Base-by-base conservation (phyloP, 805 yeast species). In the Kurtzmaniella fragi region DNA sequence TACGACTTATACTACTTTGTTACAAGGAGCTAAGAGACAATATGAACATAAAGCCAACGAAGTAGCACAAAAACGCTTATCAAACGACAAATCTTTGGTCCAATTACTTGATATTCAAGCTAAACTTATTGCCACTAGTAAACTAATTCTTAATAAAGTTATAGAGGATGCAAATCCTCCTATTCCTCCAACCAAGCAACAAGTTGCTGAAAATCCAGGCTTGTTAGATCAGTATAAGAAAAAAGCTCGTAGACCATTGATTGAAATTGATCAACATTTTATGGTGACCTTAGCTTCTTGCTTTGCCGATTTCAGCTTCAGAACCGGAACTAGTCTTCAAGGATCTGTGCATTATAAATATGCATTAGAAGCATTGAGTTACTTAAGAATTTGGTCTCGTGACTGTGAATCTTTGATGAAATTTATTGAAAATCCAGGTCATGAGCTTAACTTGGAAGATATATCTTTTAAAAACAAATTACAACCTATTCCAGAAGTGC, bases 1-100 rank as follows among this genome's bases (percentile, higher is more conserved):
- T 14, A 65, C 60, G 31, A 61, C 73, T 1, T 68, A 64, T 32
- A 62, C 71, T 4, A 65, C 64, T 15, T 56, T 68, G 40, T 47
- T 68, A 16, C 54, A 61, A 35, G 74, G 74, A 2, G 35, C 59
- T 17, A 59, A 54, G 33, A 48, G 47, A 27, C 50, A 44, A 17
- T 41, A 6, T 32, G 40, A 45, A 5, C 17, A 33, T 26, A 34
- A 50, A n/a, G 51, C 54, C 12, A 46, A 48, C 3, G 26, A 15
- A 12, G 39, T 61, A 8, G 25, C 8, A 5, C 25, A 20, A 20
- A 20, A 20, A 20, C 25, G 25, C 25, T 36, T 32, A 3, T 37
- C 39, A 5, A 47, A 49, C 37, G 52, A 47, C 5, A 60, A 63
- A 42, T 42, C 55, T 1, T 15, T 42, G n/a, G 25, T 20, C 7